phyloP scores from a whole-genome alignment of 2,329 filamentous ascomycete species.

The Pseudopyricularia javanii region DNA sequence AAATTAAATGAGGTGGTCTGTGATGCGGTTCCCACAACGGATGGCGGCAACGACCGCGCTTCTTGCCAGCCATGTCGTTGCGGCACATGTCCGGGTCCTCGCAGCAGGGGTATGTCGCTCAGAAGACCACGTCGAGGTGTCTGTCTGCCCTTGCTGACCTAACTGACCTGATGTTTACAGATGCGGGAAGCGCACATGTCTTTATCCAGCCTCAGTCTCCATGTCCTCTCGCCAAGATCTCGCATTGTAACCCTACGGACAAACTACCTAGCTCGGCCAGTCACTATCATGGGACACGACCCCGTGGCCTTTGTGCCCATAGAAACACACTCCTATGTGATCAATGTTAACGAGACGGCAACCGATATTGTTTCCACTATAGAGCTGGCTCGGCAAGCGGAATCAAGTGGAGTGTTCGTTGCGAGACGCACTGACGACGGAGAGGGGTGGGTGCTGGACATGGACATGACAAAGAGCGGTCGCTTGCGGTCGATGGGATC shows the following conservation, averaged over 20 bases:
- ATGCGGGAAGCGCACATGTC: background rate
- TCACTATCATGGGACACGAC: background rate
- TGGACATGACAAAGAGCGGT: background rate
- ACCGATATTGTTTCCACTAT: background rate
- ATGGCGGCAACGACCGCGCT: too few relatives aligned
- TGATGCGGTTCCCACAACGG: too few relatives aligned
- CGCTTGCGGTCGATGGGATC: background rate
- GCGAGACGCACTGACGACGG: background rate
- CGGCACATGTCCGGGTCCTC: background rate
- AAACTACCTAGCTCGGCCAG: background rate
- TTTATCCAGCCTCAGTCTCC: background rate
- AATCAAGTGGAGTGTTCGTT: background rate
- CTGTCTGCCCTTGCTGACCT: background rate
- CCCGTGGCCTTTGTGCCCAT: background rate
- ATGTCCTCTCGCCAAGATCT: background rate
- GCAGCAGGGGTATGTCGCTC: background rate
- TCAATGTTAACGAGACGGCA: background rate
- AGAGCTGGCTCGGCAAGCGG: background rate
- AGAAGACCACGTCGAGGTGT: background rate
- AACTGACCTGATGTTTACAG: background rate
- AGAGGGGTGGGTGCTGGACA: background rate
- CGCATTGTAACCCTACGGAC: background rate
- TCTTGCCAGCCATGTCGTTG: too few relatives aligned
- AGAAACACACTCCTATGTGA: background rate
- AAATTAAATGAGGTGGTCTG: too few relatives aligned